Evolutionary conservation across 1,139 yeast species (phyloP).

Genomic region (Taphrina flavorubra): DNA sequence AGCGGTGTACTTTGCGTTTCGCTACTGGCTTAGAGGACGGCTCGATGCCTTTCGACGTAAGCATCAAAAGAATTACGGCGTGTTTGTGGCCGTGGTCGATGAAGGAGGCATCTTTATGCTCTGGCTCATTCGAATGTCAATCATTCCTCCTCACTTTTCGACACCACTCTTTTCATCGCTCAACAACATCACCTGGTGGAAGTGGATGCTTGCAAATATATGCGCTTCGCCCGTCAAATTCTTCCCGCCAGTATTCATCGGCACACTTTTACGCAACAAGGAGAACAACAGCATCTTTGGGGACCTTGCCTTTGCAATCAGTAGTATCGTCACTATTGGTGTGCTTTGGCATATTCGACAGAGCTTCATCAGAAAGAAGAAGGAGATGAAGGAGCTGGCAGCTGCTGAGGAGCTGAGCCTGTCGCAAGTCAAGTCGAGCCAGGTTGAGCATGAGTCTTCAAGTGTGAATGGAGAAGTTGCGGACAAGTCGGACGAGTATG

Average conservation of each 20-base stretch:
- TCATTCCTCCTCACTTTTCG: conserved; percentile 42
- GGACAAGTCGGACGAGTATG: conserved; percentile 11
- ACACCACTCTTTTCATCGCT: conserved; percentile 41
- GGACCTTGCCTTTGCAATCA: conserved; percentile 22
- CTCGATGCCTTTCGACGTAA: conserved; percentile 36
- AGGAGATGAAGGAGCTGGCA: neutral
- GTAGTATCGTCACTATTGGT: conserved; percentile 21
- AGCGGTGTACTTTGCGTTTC: conserved; percentile 39
- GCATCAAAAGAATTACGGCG: conserved; percentile 39
- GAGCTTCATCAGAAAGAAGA: conserved; percentile 16
- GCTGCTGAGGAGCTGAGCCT: conserved; percentile 8
- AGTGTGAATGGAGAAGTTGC: neutral
- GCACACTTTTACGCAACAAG: conserved; percentile 29
- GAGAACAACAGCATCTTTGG: conserved; percentile 22
- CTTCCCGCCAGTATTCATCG: conserved; percentile 35
- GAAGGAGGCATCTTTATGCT: conserved; percentile 42
- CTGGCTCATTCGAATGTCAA: conserved; percentile 40
- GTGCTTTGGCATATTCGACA: conserved; percentile 21
- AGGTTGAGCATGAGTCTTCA: neutral
- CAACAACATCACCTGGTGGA: conserved; percentile 32
- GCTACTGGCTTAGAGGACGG: conserved; percentile 31
- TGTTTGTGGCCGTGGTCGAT: conserved; percentile 42
- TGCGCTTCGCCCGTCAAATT: conserved; percentile 34
- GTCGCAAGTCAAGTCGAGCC: neutral
- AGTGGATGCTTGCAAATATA: conserved; percentile 32